phyloP scores from a whole-genome alignment of 2,329 filamentous ascomycete species.

The Fusarium albidum region DNA sequence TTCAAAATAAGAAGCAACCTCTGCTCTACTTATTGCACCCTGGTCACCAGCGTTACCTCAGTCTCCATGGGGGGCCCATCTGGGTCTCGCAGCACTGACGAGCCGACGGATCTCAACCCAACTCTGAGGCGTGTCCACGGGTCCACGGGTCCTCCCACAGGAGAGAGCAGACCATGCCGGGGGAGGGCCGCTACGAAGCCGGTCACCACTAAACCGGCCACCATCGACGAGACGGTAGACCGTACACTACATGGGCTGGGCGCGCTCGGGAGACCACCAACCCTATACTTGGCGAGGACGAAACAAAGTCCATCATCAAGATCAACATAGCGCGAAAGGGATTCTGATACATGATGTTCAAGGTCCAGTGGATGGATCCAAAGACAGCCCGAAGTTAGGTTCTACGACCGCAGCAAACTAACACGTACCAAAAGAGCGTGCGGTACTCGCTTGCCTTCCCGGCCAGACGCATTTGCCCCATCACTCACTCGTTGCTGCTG shows the following conservation, averaged over 20 bases:
- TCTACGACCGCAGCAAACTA: no score
- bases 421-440: no score
- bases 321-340: not conserved
- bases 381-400: constrained; percentile 8
- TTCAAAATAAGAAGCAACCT: constrained; percentile 37
- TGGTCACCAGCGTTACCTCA: constrained; percentile 44
- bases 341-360: not conserved
- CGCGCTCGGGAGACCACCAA: constrained; percentile 10
- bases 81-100: constrained; percentile 51
- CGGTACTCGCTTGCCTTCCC: not conserved
- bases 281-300: constrained; percentile 1
- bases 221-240: constrained; percentile 15
- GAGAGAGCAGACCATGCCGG: constrained; percentile 30
- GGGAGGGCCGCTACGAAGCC: constrained; percentile 25
- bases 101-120: constrained; percentile 50
- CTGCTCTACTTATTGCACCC: constrained; percentile 45
- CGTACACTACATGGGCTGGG: constrained; percentile 4
- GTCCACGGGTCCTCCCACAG: constrained; percentile 42
- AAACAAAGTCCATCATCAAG: not conserved
- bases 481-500: constrained; percentile 1
- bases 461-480: constrained; percentile 11
- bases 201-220: constrained; percentile 25
- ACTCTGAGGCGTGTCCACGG: constrained; percentile 45
- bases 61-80: constrained; percentile 49
- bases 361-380: constrained; percentile 10